Evolutionary conservation across 2,329 filamentous ascomycete species (phyloP).

Genomic region (Fusarium poae): DNA sequence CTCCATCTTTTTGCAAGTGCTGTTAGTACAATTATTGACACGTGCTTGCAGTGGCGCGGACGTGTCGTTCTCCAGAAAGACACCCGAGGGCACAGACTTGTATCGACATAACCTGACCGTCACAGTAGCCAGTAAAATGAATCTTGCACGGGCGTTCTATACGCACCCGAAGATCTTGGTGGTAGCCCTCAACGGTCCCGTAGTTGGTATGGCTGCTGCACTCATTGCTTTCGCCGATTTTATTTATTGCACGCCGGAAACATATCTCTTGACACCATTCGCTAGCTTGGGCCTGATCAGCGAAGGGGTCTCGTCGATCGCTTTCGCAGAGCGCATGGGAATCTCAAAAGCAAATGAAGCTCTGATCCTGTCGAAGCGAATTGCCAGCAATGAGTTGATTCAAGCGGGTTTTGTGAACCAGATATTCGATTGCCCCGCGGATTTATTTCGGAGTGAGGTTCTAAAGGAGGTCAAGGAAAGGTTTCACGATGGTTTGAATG

Average conservation of each 20-base stretch:
- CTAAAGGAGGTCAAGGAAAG: slow-evolving; percentile 7
- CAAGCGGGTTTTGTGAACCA: background rate
- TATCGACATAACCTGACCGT: background rate
- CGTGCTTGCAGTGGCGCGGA: background rate
- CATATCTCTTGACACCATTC: background rate
- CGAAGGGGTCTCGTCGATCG: background rate
- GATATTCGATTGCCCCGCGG: background rate
- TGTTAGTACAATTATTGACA: background rate
- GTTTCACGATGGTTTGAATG: slow-evolving; percentile 3
- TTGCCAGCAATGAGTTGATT: background rate
- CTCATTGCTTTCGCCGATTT: slow-evolving; percentile 5
- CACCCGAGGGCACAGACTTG: background rate
- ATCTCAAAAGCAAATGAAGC: slow-evolving; percentile 1
- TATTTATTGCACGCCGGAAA: background rate
- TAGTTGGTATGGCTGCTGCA: slow-evolving; percentile 7
- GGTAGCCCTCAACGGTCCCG: background rate
- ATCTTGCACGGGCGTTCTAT: background rate
- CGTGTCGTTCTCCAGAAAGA: background rate
- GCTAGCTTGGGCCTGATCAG: background rate
- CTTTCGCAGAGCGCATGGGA: background rate
- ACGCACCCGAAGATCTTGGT: slow-evolving; percentile 11
- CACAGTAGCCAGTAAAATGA: slow-evolving; percentile 7
- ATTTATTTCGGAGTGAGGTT: background rate
- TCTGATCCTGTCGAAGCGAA: background rate
- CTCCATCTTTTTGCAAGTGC: accelerated